Evolutionary conservation across 768 basidiomycete species (phyloP).

Genomic region (Boletus speciosus): DNA sequence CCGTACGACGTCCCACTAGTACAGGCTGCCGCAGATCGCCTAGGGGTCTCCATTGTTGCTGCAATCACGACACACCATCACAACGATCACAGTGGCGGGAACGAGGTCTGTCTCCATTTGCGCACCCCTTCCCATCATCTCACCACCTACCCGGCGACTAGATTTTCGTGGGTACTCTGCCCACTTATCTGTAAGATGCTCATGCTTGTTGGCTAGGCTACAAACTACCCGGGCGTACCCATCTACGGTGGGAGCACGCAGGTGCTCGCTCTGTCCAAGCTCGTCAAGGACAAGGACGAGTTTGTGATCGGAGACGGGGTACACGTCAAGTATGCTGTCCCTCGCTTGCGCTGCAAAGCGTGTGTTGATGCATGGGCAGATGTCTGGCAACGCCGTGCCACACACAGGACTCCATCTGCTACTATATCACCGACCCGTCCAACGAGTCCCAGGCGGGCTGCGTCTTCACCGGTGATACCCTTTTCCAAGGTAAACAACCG

Average conservation of each 20-base stretch:
- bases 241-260: constrained; percentile 79
- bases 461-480: constrained; percentile 94
- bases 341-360: neutral
- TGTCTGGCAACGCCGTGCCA: constrained; percentile 90
- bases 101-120: constrained; percentile 48
- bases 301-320: constrained; percentile 70
- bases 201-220: constrained; percentile 37
- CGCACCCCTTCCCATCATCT: constrained; percentile 6
- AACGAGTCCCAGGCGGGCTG: constrained; percentile 54
- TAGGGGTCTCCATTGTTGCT: constrained; percentile 65
- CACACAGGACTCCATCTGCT: constrained; percentile 96
- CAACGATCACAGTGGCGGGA: constrained; percentile 85
- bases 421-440: constrained; percentile 57
- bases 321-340: constrained; percentile 49
- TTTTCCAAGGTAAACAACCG: constrained; percentile 51
- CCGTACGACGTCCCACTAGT: constrained; percentile 76
- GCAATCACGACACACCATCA: constrained; percentile 92
- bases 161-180: constrained; percentile 28
- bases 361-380: constrained; percentile 35
- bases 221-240: constrained; percentile 42
- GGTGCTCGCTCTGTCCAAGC: constrained; percentile 60
- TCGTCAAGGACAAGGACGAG: constrained; percentile 79
- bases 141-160: constrained; percentile 10
- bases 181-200: neutral
- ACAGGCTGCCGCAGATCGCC: constrained; percentile 53